These are phyloP conservation scores for Suillus subaureus DNA, from an alignment of 768 basidiomycete species.

Conservation along the genomic window DNA sequence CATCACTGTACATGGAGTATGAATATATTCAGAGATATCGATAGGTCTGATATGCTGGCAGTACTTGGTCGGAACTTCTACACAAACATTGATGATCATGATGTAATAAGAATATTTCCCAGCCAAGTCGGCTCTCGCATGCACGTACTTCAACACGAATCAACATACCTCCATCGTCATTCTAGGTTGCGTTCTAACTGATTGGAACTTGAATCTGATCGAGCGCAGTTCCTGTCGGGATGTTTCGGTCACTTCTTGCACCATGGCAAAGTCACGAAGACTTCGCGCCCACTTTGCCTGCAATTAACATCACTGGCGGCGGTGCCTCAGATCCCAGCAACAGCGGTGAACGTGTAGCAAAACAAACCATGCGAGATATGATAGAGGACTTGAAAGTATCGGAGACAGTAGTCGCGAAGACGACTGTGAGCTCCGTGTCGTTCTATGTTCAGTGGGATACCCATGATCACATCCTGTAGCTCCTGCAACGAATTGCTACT, in stretches of 20 bases:
- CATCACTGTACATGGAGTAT: not conserved
- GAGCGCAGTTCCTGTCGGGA: not conserved
- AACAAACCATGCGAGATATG: conserved; percentile 62
- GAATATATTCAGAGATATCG: not conserved
- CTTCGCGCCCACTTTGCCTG: not conserved
- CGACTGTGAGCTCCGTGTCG: conserved; percentile 48
- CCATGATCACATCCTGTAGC: conserved; percentile 37
- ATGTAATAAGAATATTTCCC: conserved; percentile 2
- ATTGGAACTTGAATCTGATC: not conserved
- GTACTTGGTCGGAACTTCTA: not conserved
- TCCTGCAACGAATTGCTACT: conserved; percentile 65
- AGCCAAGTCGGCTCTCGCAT: not conserved
- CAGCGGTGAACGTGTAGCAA: not conserved
- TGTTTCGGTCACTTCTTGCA: conserved; percentile 11
- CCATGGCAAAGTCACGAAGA: conserved; percentile 5
- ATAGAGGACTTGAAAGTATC: conserved; percentile 71
- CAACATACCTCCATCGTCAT: not conserved
- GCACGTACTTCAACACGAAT: not conserved
- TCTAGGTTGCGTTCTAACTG: not conserved
- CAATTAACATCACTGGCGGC: not conserved
- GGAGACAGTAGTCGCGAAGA: conserved; percentile 45
- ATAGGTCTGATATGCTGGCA: not conserved
- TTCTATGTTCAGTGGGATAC: not conserved
- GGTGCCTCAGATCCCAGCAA: not conserved
- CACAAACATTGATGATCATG: not conserved